Evolutionary conservation across 2,329 filamentous ascomycete species (phyloP).

Genomic region (Ilyonectria sp.): DNA sequence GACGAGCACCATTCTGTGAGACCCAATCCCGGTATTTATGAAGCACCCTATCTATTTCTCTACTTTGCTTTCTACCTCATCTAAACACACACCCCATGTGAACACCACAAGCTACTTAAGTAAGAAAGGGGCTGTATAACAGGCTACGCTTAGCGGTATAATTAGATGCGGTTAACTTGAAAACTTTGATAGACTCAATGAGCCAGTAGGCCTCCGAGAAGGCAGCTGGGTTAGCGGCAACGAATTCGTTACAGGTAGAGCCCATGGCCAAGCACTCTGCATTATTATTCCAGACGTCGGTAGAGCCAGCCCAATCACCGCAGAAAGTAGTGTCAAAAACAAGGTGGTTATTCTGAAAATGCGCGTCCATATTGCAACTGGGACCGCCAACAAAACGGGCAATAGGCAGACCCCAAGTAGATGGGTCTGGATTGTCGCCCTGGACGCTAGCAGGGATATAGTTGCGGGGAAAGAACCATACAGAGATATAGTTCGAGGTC

Average conservation of each 20-base stretch:
- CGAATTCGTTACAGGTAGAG: conserved; percentile 79
- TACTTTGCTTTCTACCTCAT: too few relatives aligned
- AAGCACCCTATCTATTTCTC: too few relatives aligned
- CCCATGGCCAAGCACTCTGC: conserved; percentile 73
- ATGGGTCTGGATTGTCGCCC: conserved; percentile 73
- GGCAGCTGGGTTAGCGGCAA: conserved; percentile 77
- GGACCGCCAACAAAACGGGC: conserved; percentile 77
- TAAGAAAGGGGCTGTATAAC: too few relatives aligned
- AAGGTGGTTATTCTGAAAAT: conserved; percentile 82
- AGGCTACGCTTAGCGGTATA: conserved; percentile 15
- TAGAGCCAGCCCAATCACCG: conserved; percentile 84
- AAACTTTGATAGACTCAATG: conserved; percentile 81
- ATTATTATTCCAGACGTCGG: conserved; percentile 71
- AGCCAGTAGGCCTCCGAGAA: conserved; percentile 85
- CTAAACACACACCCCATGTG: too few relatives aligned
- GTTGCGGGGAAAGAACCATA: conserved; percentile 86
- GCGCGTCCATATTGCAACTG: conserved; percentile 78
- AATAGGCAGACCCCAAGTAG: conserved; percentile 77
- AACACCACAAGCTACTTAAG: too few relatives aligned
- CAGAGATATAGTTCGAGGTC: conserved; percentile 78
- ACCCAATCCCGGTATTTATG: too few relatives aligned
- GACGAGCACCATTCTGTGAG: too few relatives aligned
- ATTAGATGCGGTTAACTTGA: conserved; percentile 46
- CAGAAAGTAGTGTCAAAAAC: conserved; percentile 90
- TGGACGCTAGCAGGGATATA: conserved; percentile 76